Base-by-base conservation (phyloP, 768 basidiomycete genomes). In the Suillus ampliporus region DNA sequence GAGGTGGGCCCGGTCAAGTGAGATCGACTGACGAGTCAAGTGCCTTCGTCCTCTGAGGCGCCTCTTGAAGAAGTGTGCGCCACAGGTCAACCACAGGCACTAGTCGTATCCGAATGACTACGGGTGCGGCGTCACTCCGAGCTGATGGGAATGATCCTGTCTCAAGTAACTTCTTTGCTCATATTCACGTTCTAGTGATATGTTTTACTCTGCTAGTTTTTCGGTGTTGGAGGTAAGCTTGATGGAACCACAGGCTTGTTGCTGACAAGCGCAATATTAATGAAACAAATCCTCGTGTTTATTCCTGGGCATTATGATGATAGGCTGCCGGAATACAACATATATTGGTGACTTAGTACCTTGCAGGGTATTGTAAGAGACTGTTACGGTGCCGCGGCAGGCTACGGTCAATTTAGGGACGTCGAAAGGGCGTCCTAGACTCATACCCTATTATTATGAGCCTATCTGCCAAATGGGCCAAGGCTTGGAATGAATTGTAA, bases 111-210 rank as follows among this genome's bases (percentile, higher is more conserved):
- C 38, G 40, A 56, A 40, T 56, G 38, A 28, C 10, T 28, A 28
- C 54, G 23, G 17, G 54, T 38, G 9, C 37, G 10, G 37, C 37
- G 21, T 38, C 37, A 38, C 23, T 54, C 53, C 37, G 53, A 23
- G 50, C 50, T 51, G 31, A 51, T 51, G 50, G 11, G 28, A 51
- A 51, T 51, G 19, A n/a, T 51, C 19, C 19, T 51, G 28, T 10
- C 50, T 31, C 3, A 19, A 19, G 48, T 50, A 11, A n/a, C 28
- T 51, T 48, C 26, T 48, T 47, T 28, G 17, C 19, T 11, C 11
- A 31, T 5, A 13, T 31, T 4, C 28, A 51, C 17, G 13, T 31
- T 31, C 28, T 10, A 51, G 17, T 11, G 28, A 19, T 5, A 50
- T 19, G 26, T 17, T 31, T 50, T 9, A 9, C 17, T 28, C 37